phyloP scores from a whole-genome alignment of 192 early-diverging fungal genomes.

The Entophlyctis helioformis region DNA sequence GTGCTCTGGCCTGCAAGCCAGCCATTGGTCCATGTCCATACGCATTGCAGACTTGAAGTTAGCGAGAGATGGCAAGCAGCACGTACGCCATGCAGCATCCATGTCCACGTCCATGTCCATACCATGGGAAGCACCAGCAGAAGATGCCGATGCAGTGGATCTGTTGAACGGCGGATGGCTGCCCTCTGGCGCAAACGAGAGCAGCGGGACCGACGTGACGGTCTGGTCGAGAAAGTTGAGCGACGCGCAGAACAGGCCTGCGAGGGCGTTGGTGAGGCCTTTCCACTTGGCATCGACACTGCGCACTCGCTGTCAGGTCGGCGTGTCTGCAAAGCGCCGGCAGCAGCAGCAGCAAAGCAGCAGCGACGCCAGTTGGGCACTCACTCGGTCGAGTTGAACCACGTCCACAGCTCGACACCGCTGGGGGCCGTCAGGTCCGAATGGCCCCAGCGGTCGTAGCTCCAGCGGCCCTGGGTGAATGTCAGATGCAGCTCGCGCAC shows the following conservation, averaged over 20 bases:
- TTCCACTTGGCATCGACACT: constrained; percentile 71
- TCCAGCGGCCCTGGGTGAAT: constrained; percentile 86
- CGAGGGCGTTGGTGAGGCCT: constrained; percentile 77
- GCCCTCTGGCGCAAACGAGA: constrained; percentile 30
- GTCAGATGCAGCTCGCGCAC: constrained; percentile 74
- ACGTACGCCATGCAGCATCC: background rate
- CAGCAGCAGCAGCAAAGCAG: too few species aligned
- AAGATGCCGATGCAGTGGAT: background rate
- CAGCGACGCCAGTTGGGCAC: background rate
- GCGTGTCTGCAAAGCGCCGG: background rate
- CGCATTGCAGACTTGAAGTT: background rate
- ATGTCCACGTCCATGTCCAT: background rate
- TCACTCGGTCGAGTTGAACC: constrained; percentile 12
- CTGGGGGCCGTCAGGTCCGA: constrained; percentile 34
- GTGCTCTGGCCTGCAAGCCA: too few species aligned
- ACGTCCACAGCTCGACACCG: constrained; percentile 56
- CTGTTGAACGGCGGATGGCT: too few species aligned
- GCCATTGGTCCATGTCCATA: background rate
- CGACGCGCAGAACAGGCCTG: constrained; percentile 93
- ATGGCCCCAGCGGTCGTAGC: constrained; percentile 66
- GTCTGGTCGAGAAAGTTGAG: constrained; percentile 84
- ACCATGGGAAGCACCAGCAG: background rate
- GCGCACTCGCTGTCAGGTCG: background rate
- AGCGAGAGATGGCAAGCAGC: background rate
- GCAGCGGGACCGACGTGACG: constrained; percentile 44